These are phyloP conservation scores for Coriolopsis trogii DNA, from an alignment of 1,284 basidiomycete genomes.

Conservation along the genomic window DNA sequence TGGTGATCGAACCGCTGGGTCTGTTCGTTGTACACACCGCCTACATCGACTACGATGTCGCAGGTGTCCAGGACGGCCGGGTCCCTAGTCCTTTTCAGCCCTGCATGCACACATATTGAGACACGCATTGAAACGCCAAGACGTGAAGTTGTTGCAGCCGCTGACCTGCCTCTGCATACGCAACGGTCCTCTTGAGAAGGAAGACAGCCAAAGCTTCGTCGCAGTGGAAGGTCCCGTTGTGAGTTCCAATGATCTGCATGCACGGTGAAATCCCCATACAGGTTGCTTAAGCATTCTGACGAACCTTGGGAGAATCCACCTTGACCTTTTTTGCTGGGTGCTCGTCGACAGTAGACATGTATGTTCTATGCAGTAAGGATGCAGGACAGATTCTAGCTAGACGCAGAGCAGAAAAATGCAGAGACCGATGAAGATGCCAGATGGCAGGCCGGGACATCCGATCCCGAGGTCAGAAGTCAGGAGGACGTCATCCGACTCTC, in stretches of 20 bases:
- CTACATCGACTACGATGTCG: slow-evolving; percentile 98
- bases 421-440: neutral
- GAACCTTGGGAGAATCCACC: slow-evolving; percentile 44
- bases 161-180: slow-evolving; percentile 77
- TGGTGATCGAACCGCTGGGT: slow-evolving; percentile 93
- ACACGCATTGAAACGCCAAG: neutral
- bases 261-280: neutral
- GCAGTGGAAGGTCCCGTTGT: slow-evolving; percentile 96
- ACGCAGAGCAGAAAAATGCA: neutral
- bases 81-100: slow-evolving; percentile 83
- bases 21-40: slow-evolving; percentile 86
- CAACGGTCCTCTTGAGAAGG: slow-evolving; percentile 79
- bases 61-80: slow-evolving; percentile 79
- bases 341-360: slow-evolving; percentile 39
- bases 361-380: neutral
- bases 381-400: neutral
- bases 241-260: slow-evolving; percentile 81
- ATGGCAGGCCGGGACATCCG: neutral
- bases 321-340: slow-evolving; percentile 52
- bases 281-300: neutral
- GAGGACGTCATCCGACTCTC: slow-evolving; percentile 11
- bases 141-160: neutral
- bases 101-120: slow-evolving; percentile 44
- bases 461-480: no score
- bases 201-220: slow-evolving; percentile 96